phyloP scores from a whole-genome alignment of 179 eudicot species.

The Beta lomatogona region DNA sequence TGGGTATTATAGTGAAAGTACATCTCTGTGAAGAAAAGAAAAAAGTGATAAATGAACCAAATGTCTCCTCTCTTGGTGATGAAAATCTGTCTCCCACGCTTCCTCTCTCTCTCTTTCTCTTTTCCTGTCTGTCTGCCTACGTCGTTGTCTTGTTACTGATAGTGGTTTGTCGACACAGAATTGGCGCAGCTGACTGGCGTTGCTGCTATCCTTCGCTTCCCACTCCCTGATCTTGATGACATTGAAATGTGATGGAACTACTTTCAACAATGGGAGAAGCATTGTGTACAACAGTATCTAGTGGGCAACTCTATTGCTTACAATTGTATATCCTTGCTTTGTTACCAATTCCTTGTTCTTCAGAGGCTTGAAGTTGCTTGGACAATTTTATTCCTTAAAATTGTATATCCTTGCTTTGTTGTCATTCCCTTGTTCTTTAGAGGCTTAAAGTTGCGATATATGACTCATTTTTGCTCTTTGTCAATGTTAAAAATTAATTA shows the following conservation, averaged over 20 bases:
- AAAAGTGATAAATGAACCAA: not conserved
- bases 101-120: not conserved
- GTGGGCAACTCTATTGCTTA: not conserved
- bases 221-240: constrained; percentile 92
- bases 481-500: not conserved
- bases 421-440: not conserved
- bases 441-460: not conserved
- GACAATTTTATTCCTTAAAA: too few relatives aligned
- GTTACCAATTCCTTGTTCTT: too few relatives aligned
- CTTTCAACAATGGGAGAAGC: not conserved
- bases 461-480: not conserved
- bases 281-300: not conserved
- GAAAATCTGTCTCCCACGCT: not conserved
- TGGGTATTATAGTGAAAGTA: too few relatives aligned
- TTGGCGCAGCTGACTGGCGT: constrained; percentile 87
- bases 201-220: constrained; percentile 94
- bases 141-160: constrained; percentile 9
- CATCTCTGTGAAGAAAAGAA: too few relatives aligned
- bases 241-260: constrained; percentile 67
- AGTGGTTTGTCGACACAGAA: constrained; percentile 49
- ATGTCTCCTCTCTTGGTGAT: not conserved
- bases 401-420: constrained; percentile 4
- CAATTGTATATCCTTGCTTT: constrained; percentile 15
- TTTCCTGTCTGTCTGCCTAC: not conserved
- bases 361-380: not conserved